phyloP scores from a whole-genome alignment of 2,329 filamentous ascomycete species.

The Nothomitra cinnamomea region DNA sequence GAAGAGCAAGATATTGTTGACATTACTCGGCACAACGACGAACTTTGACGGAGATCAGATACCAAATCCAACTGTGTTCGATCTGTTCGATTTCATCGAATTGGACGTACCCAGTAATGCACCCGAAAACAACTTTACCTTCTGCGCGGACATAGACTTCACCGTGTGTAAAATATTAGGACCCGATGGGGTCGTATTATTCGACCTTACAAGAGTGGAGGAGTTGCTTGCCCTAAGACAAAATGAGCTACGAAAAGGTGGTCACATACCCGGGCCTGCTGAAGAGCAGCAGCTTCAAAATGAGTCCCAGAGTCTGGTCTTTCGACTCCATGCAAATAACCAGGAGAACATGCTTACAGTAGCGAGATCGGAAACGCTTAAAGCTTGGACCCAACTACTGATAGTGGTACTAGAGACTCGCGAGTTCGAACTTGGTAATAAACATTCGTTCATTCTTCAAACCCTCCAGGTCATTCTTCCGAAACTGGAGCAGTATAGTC shows the following conservation, averaged over 20 bases:
- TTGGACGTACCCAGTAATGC: slow-evolving; percentile 32
- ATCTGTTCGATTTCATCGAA: slow-evolving; percentile 82
- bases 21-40: slow-evolving; percentile 61
- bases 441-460: slow-evolving; percentile 67
- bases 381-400: slow-evolving; percentile 70
- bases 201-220: slow-evolving; percentile 52
- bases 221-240: slow-evolving; percentile 58
- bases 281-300: slow-evolving; percentile 24
- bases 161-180: slow-evolving; percentile 44
- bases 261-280: slow-evolving; percentile 34
- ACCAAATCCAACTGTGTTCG: slow-evolving; percentile 63
- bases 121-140: slow-evolving; percentile 33
- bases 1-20: slow-evolving; percentile 30
- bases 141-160: slow-evolving; percentile 51
- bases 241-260: slow-evolving; percentile 38
- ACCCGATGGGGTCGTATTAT: slow-evolving; percentile 39
- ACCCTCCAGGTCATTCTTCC: slow-evolving; percentile 76
- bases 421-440: slow-evolving; percentile 55
- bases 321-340: slow-evolving; percentile 25
- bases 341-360: slow-evolving; percentile 22
- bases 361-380: slow-evolving; percentile 49
- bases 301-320: slow-evolving; percentile 22
- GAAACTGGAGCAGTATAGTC: slow-evolving; percentile 63
- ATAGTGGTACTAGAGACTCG: slow-evolving; percentile 70
- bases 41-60: slow-evolving; percentile 48